Evolutionary conservation across 345 rosid species (phyloP).

Genomic region (Eucalyptus microcorys): DNA sequence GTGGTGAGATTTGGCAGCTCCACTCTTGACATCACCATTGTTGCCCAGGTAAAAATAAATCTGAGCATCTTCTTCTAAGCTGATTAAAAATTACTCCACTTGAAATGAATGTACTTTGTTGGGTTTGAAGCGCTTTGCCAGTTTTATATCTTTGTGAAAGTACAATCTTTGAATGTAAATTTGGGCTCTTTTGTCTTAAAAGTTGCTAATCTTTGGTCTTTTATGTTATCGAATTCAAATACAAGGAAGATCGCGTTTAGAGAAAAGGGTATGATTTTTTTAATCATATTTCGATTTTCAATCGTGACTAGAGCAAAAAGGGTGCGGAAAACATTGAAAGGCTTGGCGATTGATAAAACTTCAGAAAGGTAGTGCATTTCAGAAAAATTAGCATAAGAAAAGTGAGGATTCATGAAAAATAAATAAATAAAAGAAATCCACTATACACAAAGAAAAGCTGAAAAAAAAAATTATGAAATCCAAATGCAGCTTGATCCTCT

Average conservation of each 20-base stretch:
- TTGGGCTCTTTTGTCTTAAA: background rate
- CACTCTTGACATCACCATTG: conserved; percentile 1
- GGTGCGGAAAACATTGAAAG: background rate
- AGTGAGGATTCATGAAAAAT: background rate
- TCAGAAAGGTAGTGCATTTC: background rate
- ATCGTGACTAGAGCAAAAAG: background rate
- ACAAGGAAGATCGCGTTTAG: background rate
- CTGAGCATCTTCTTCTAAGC: background rate
- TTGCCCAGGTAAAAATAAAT: conserved; percentile 6
- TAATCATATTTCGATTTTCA: background rate
- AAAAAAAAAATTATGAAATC: background rate
- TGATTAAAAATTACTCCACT: background rate
- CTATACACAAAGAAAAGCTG: background rate
- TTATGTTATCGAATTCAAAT: background rate
- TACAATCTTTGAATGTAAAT: background rate
- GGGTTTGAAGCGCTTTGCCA: background rate
- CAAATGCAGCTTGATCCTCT: background rate
- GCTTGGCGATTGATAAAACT: background rate
- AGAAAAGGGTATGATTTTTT: background rate
- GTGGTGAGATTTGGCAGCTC: conserved; percentile 10
- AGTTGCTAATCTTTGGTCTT: background rate
- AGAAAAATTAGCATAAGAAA: background rate
- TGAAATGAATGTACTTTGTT: background rate
- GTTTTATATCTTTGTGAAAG: background rate
- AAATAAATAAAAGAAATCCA: background rate